Percentiles rank a stretch among this genome's conserved stretches.
These are phyloP conservation scores for Scleromitrula shiraiana DNA, from an alignment of 2,329 filamentous ascomycete genomes.

Conservation along the genomic window DNA sequence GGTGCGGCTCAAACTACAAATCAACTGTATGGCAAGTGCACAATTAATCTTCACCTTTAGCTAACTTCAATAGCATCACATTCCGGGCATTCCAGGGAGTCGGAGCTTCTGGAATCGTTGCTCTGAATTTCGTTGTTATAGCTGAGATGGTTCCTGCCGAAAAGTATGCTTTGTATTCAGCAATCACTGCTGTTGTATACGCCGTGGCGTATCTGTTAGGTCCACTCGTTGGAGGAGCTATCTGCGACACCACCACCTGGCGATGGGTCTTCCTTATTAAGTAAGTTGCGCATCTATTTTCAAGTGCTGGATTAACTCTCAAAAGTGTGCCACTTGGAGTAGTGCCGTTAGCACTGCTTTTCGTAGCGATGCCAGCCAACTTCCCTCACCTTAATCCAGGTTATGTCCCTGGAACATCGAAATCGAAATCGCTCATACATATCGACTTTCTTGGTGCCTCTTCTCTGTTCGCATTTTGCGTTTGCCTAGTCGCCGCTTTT, in stretches of 20 bases:
- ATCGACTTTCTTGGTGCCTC: background rate
- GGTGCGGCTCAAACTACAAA: conserved; percentile 11
- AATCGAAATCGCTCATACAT: background rate
- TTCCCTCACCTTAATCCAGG: background rate
- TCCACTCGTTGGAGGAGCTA: conserved; percentile 28
- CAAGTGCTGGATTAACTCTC: background rate
- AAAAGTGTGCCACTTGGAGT: background rate
- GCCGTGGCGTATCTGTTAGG: conserved; percentile 18
- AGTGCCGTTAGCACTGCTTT: background rate
- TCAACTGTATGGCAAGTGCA: conserved; percentile 4
- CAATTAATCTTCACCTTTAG: background rate
- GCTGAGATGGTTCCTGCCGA: conserved; percentile 41
- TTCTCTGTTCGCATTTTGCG: background rate
- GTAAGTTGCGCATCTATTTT: background rate
- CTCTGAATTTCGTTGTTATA: conserved; percentile 39
- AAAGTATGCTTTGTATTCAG: conserved; percentile 34
- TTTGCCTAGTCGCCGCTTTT: background rate
- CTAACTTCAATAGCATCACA: conserved; percentile 4
- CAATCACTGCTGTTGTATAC: conserved; percentile 10
- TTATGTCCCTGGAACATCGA: too few relatives aligned
- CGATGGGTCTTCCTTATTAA: conserved; percentile 24
- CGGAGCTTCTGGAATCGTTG: conserved; percentile 37
- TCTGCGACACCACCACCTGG: conserved; percentile 30
- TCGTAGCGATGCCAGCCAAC: background rate
- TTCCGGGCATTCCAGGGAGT: conserved; percentile 32